These are phyloP conservation scores for Diddensiella santjacobensis DNA, from an alignment of 805 yeast species.

Conservation along the genomic window DNA sequence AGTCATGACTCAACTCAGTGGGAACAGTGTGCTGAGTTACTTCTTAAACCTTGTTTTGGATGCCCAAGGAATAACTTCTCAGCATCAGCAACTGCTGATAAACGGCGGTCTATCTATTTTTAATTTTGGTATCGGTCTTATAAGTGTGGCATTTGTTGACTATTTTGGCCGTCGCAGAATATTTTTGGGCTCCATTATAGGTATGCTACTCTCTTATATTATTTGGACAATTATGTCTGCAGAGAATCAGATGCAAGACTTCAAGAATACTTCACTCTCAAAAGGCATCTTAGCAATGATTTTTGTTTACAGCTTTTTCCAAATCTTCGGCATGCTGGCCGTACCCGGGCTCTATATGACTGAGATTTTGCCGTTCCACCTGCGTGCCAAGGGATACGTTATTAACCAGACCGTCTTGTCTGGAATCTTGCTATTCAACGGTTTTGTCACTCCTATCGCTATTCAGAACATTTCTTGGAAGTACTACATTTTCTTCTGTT, in stretches of 20 bases:
- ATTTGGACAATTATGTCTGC: constrained; percentile 48
- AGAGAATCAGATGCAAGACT: not conserved
- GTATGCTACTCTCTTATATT: constrained; percentile 10
- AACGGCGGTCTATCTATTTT: constrained; percentile 12
- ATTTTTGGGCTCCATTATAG: constrained; percentile 7
- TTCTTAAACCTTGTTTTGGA: constrained; percentile 48
- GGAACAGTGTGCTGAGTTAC: constrained; percentile 31
- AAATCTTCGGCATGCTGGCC: constrained; percentile 62
- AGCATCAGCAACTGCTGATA: constrained; percentile 10
- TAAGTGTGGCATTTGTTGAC: constrained; percentile 13
- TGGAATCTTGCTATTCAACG: constrained; percentile 24
- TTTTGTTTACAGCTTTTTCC: constrained; percentile 2
- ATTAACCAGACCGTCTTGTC: constrained; percentile 1
- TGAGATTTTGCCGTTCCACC: constrained; percentile 26
- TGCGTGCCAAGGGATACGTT: constrained; percentile 56
- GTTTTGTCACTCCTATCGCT: constrained; percentile 38
- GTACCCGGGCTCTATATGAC: constrained; percentile 62
- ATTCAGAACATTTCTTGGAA: constrained; percentile 42
- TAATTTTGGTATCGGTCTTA: not conserved
- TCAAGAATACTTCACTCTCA: not conserved
- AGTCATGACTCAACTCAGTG: constrained; percentile 15
- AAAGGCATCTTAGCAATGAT: constrained; percentile 8
- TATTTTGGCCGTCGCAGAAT: constrained; percentile 9
- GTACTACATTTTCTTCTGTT: constrained; percentile 44
- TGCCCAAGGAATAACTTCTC: constrained; percentile 48